These are phyloP conservation scores for Flaveria linearis DNA, from an alignment of 129 eudicot species.

Conservation along the genomic window DNA sequence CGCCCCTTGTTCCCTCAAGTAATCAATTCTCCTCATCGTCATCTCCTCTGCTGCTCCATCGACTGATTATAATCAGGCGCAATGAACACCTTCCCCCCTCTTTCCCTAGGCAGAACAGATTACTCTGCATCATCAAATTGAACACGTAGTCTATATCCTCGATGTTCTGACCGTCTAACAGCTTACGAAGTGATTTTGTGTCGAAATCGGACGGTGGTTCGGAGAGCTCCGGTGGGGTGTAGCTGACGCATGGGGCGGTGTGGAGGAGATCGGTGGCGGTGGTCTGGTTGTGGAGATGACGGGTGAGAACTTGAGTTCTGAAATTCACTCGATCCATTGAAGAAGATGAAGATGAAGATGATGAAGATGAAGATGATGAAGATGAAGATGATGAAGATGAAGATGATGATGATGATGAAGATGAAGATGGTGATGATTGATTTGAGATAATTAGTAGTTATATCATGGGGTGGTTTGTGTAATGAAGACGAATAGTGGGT, in stretches of 20 bases:
- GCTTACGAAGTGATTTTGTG: conserved; percentile 48
- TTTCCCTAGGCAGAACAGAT: conserved; percentile 49
- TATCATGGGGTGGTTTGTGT: too few species aligned
- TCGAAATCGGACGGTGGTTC: conserved; percentile 46
- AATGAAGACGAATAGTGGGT: too few species aligned
- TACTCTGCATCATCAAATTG: conserved; percentile 51
- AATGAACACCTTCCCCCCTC: conserved; percentile 64
- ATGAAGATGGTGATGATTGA: too few species aligned
- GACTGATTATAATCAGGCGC: conserved; percentile 72
- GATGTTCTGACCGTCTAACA: conserved; percentile 55
- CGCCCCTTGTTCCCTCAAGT: conserved; percentile 46
- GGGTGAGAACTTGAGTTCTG: conserved; percentile 51
- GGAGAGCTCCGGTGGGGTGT: conserved; percentile 65
- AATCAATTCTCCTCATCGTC: conserved; percentile 62
- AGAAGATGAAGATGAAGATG: conserved; percentile 6
- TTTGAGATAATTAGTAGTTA: too few species aligned
- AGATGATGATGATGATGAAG: neutral
- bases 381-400: neutral
- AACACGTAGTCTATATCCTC: conserved; percentile 60
- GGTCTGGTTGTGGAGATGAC: conserved; percentile 45
- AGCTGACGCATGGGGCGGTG: conserved; percentile 52
- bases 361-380: neutral
- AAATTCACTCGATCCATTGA: conserved; percentile 50
- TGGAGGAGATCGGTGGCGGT: conserved; percentile 23
- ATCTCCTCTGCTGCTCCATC: conserved; percentile 87